Percentiles rank a stretch among this genome's conserved stretches.
Evolutionary conservation across 768 basidiomycete genomes (phyloP).

Genomic region (Lactifluus volemus): DNA sequence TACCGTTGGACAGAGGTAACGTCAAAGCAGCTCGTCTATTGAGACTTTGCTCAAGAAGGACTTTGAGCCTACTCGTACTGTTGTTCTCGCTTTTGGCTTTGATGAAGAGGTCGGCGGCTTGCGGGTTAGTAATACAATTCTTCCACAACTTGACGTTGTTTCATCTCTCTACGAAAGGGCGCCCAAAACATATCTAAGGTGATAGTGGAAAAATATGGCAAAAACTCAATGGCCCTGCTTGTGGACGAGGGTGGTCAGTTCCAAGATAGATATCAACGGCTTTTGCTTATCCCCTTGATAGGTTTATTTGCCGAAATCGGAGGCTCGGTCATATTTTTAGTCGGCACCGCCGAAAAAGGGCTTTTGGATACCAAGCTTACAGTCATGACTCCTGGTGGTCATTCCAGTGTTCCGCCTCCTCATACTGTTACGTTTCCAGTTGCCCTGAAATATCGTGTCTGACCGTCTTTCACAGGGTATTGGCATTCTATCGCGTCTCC

Average conservation of each 20-base stretch:
- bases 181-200: slow-evolving; percentile 39
- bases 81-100: slow-evolving; percentile 29
- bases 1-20: neutral
- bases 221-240: slow-evolving; percentile 63
- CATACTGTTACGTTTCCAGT: slow-evolving; percentile 51
- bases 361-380: slow-evolving; percentile 53
- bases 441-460: neutral
- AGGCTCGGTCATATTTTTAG: slow-evolving; percentile 49
- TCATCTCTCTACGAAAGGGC: slow-evolving; percentile 33
- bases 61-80: slow-evolving; percentile 30
- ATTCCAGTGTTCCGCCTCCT: slow-evolving; percentile 73
- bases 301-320: slow-evolving; percentile 44
- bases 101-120: slow-evolving; percentile 34
- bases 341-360: slow-evolving; percentile 70
- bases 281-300: slow-evolving; percentile 16
- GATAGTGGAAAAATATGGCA: slow-evolving; percentile 56
- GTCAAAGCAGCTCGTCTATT: slow-evolving; percentile 26
- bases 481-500: slow-evolving; percentile 54
- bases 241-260: slow-evolving; percentile 80
- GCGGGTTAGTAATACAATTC: slow-evolving; percentile 12
- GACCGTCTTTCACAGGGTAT: slow-evolving; percentile 35
- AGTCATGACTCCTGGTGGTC: slow-evolving; percentile 67
- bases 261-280: neutral
- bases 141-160: neutral
- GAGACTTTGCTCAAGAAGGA: slow-evolving; percentile 32